Evolutionary conservation across 768 basidiomycete genomes (phyloP).

Genomic region (Gyrodon lividus): DNA sequence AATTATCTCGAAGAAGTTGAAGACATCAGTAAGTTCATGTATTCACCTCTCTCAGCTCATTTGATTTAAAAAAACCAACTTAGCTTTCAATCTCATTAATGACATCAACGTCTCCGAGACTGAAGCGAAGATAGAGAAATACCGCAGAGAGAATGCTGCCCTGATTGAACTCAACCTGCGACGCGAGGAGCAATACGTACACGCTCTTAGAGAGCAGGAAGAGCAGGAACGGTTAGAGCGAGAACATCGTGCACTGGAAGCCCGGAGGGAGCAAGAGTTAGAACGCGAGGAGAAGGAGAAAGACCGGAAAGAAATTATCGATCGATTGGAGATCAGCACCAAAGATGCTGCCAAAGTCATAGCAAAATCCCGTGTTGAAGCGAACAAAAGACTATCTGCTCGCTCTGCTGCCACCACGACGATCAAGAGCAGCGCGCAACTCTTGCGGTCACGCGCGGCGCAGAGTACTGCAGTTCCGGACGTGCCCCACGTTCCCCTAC

Average conservation of each 20-base stretch:
- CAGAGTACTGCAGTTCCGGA: constrained; percentile 70
- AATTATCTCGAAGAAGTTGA: constrained; percentile 97
- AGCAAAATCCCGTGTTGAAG: constrained; percentile 64
- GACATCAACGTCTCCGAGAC: constrained; percentile 79
- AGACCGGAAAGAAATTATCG: constrained; percentile 71
- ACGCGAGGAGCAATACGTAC: constrained; percentile 75
- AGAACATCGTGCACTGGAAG: constrained; percentile 64
- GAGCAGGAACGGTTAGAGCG: constrained; percentile 73
- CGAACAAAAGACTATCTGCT: constrained; percentile 58
- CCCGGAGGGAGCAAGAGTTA: constrained; percentile 67
- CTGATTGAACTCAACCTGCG: constrained; percentile 83
- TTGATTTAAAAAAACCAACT: neutral
- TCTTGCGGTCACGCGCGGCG: constrained; percentile 62
- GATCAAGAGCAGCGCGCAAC: constrained; percentile 45
- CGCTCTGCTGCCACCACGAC: constrained; percentile 45
- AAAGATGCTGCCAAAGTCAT: constrained; percentile 70
- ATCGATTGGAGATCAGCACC: constrained; percentile 75
- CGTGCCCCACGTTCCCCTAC: constrained; percentile 74
- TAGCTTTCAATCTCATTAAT: constrained; percentile 95
- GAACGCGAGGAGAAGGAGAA: constrained; percentile 77
- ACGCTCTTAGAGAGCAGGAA: constrained; percentile 73
- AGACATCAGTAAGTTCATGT: constrained; percentile 68
- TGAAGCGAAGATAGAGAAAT: constrained; percentile 77
- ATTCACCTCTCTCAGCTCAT: neutral
- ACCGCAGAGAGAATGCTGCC: constrained; percentile 77